A percentile compares a stretch with the other conserved stretches of the same genome.
Conservation (phyloP, 2,329 filamentous ascomycete species). For the Dendryphion nanum region DNA sequence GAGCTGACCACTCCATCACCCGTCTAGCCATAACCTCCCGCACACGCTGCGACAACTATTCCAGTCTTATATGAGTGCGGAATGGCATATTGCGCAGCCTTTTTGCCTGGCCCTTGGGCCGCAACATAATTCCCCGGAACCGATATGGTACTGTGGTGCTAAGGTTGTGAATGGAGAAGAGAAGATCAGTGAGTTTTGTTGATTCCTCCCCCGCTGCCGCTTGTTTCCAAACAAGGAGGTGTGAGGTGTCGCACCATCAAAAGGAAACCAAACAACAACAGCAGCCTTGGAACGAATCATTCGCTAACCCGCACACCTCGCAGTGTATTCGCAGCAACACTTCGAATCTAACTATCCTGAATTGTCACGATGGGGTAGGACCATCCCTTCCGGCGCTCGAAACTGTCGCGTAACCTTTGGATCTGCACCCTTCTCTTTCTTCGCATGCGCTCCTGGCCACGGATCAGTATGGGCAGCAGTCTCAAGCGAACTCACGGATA, state of each 20-base stretch:
- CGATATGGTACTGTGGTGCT: slow-evolving; percentile 35
- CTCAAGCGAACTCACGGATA: slow-evolving; percentile 30
- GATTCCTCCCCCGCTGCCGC: background rate
- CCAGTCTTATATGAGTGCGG: slow-evolving; percentile 29
- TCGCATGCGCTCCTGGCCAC: slow-evolving; percentile 26
- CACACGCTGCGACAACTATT: slow-evolving; percentile 34
- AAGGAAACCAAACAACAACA: slow-evolving; percentile 10
- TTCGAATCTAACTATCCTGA: slow-evolving; percentile 33
- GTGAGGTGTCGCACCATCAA: background rate
- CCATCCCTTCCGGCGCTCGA: slow-evolving; percentile 25
- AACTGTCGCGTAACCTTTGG: slow-evolving; percentile 35
- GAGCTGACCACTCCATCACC: slow-evolving; percentile 1
- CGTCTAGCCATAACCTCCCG: slow-evolving; percentile 31
- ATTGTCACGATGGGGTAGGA: slow-evolving; percentile 28
- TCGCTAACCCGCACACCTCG: slow-evolving; percentile 11
- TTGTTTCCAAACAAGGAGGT: background rate
- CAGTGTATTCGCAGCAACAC: slow-evolving; percentile 31
- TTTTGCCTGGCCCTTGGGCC: slow-evolving; percentile 35
- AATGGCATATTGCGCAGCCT: slow-evolving; percentile 32
- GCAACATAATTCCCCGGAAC: slow-evolving; percentile 23
- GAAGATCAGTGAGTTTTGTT: slow-evolving; percentile 31
- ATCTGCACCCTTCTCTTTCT: slow-evolving; percentile 26
- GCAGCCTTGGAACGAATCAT: too few relatives aligned
- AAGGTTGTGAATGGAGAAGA: slow-evolving; percentile 33
- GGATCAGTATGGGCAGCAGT: slow-evolving; percentile 36